Evolutionary conservation across 306 rosid species (phyloP).

Genomic region (Quercus mongolica): DNA sequence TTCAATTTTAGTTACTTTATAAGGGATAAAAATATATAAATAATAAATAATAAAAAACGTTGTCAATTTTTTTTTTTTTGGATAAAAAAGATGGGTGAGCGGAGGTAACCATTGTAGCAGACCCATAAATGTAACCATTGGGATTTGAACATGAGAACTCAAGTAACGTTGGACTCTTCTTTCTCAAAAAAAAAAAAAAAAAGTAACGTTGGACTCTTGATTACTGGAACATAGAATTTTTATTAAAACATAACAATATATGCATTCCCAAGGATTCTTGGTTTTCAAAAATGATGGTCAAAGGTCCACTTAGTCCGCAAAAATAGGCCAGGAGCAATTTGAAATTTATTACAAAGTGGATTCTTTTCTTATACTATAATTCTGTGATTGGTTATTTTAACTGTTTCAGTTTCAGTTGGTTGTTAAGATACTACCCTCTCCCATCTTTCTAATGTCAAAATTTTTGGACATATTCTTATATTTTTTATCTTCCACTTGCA

Average conservation of each 20-base stretch:
- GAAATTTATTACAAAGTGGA: neutral
- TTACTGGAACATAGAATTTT: no score
- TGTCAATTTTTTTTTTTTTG: no score
- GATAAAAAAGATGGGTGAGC: no score
- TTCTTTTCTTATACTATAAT: neutral
- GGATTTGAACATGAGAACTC: no score
- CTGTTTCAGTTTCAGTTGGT: neutral
- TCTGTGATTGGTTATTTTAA: neutral
- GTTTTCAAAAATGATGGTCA: neutral
- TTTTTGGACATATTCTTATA: neutral
- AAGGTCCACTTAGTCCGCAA: neutral
- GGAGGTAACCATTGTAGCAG: rapidly evolving
- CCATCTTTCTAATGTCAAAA: neutral
- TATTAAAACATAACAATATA: no score
- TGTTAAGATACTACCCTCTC: neutral
- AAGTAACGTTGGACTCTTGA: no score
- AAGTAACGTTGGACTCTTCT: no score
- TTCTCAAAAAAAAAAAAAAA: no score
- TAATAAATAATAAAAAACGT: no score
- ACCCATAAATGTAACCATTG: no score
- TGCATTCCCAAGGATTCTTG: neutral
- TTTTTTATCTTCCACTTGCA: slow-evolving; percentile 1
- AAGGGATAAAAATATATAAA: no score
- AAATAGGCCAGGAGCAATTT: neutral
- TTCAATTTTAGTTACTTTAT: no score